Percentiles rank a stretch among this genome's conserved stretches.
These are phyloP conservation scores for Salix exigua DNA, from an alignment of 345 rosid genomes.

Conservation along the genomic window DNA sequence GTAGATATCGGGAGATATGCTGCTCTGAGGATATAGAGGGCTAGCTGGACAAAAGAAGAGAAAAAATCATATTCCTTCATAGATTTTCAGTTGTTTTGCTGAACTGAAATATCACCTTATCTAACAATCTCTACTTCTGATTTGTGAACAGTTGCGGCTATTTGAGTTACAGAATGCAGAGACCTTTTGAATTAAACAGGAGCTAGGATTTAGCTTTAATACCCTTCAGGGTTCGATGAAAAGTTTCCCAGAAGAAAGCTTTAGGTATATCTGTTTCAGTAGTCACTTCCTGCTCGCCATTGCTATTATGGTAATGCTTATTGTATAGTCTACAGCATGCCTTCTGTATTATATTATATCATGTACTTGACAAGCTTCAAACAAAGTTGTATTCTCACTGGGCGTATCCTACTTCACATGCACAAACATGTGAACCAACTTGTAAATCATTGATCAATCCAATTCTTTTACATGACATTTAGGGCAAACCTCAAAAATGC, in stretches of 20 bases:
- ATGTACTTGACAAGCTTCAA: background rate
- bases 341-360: background rate
- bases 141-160: slow-evolving; percentile 3
- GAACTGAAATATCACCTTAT: too few relatives aligned
- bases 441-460: slow-evolving; percentile 11
- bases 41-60: too few relatives aligned
- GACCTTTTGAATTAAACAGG: background rate
- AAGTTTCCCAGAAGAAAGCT: background rate
- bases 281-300: background rate
- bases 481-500: too few relatives aligned
- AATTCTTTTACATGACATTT: background rate
- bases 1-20: too few relatives aligned
- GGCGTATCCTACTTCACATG: background rate
- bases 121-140: background rate
- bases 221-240: background rate
- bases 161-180: background rate
- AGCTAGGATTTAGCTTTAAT: background rate
- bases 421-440: background rate
- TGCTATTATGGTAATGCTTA: background rate
- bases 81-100: too few relatives aligned
- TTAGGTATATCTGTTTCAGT: slow-evolving; percentile 12
- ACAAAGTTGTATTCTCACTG: background rate
- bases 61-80: too few relatives aligned
- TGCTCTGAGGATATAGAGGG: too few relatives aligned
- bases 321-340: background rate